phyloP scores from a whole-genome alignment of 2,329 filamentous ascomycete genomes.

The Juglanconis oblonga region DNA sequence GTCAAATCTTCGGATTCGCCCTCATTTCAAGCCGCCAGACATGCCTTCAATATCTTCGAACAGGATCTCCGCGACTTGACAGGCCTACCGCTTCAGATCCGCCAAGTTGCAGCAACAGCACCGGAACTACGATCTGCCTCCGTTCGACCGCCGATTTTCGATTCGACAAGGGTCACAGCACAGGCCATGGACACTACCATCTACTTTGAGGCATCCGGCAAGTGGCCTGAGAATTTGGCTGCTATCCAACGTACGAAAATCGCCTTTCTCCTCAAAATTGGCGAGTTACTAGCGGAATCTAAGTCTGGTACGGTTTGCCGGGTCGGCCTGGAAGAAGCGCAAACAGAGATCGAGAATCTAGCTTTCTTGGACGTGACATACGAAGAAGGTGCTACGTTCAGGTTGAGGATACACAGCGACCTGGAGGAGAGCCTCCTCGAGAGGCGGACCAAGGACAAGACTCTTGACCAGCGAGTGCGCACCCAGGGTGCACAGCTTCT shows the following conservation, averaged over 20 bases:
- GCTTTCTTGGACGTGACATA: constrained; percentile 81
- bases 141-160: constrained; percentile 47
- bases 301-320: constrained; percentile 60
- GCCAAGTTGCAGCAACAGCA: constrained; percentile 72
- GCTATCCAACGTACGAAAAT: constrained; percentile 94
- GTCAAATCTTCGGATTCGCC: constrained; percentile 47
- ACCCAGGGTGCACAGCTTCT: constrained; percentile 70
- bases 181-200: constrained; percentile 74
- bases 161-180: constrained; percentile 41
- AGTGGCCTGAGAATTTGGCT: constrained; percentile 88
- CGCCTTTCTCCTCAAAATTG: constrained; percentile 79
- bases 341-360: constrained; percentile 67
- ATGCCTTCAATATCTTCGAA: constrained; percentile 72
- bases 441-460: constrained; percentile 72
- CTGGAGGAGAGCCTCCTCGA: constrained; percentile 79
- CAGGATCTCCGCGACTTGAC: constrained; percentile 73
- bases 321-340: constrained; percentile 77
- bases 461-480: constrained; percentile 59
- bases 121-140: constrained; percentile 73
- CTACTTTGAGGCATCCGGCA: constrained; percentile 88
- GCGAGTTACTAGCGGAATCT: constrained; percentile 62
- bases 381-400: constrained; percentile 69
- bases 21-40: constrained; percentile 66
- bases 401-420: constrained; percentile 84
- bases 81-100: constrained; percentile 81